Evolutionary conservation across 2,329 filamentous ascomycete species (phyloP), one percentile per base, ranked within the genome.

Genomic region (Gliomastix tumulicola): DNA sequence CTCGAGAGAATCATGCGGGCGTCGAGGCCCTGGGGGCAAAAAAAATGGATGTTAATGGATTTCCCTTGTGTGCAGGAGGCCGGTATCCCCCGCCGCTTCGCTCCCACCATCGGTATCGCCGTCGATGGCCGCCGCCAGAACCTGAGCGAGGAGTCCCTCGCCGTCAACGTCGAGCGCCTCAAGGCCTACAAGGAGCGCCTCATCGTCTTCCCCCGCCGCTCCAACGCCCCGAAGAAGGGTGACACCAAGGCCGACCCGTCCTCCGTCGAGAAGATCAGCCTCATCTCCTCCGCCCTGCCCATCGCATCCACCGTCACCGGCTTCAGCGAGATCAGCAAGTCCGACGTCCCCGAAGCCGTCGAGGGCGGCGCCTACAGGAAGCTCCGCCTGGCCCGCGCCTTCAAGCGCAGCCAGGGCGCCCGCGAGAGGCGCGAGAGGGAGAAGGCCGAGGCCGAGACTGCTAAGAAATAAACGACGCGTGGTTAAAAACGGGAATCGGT

Each of bases 81-180:
- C 63, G 88, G 87, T 60, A 94, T 98, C 64, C 80, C 90, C 72
- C 87, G 87, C 74, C 89, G 88, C 68, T 79, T 94, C 57, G 92
- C 92, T 56, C 81, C 84, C 60, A 97, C 92, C 67, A 86, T 98
- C 74, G 92, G 92, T 69, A 97, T 98, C 71, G 68, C 88, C 53
- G 90, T 98, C 74, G 92, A 98, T 71, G 76, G 80, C 69, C 90
- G 92, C 74, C 90, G 92, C 69, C 82, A 87, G 75, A 98, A 97
- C 80, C 84, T 94, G 62, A 92, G 84, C 62, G 87, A 94, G 76
- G 92, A 97, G 80, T 85, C 84, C 51, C 83, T 97, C 58, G 78
- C 87, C 67, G 77, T 78, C 77, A 98, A 98, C 74, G 90, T 98
- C 57, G 85, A 85, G 68, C 92, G 92, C 63, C 88, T 98, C 64